These are phyloP conservation scores for Escovopsis sp. DNA, from an alignment of 2,329 filamentous ascomycete species.

Conservation along the genomic window DNA sequence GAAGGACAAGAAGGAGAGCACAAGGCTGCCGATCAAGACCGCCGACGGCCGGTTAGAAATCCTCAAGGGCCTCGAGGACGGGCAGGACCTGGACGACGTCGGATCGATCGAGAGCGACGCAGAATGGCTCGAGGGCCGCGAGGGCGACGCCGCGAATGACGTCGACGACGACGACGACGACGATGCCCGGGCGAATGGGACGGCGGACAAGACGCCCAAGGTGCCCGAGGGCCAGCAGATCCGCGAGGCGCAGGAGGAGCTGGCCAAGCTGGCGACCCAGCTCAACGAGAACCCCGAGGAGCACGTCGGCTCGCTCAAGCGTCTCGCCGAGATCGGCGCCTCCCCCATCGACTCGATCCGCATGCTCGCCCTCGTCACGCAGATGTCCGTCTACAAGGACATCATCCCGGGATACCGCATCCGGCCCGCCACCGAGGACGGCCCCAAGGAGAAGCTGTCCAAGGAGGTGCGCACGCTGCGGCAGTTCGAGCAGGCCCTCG, in stretches of 20 bases:
- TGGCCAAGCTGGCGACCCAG: conserved; percentile 64
- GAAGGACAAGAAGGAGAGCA: conserved; percentile 48
- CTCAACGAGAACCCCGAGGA: conserved; percentile 92
- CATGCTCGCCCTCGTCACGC: conserved; percentile 74
- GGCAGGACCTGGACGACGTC: conserved; percentile 45
- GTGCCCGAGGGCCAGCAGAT: conserved; percentile 69
- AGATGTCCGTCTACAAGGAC: conserved; percentile 85
- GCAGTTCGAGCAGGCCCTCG: conserved; percentile 73
- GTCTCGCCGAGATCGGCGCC: conserved; percentile 56
- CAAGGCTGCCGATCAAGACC: conserved; percentile 73
- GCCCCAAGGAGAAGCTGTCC: conserved; percentile 64
- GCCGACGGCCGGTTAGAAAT: conserved; percentile 58
- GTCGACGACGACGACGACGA: conserved; percentile 8
- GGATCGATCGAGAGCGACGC: conserved; percentile 38
- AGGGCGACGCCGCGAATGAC: too few relatives aligned
- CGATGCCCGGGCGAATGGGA: conserved; percentile 15
- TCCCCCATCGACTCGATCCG: conserved; percentile 58
- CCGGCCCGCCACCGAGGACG: conserved; percentile 61
- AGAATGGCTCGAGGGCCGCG: conserved; percentile 47
- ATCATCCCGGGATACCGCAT: conserved; percentile 94
- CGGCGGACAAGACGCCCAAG: conserved; percentile 41
- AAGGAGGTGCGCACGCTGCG: conserved; percentile 79
- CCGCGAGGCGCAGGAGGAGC: conserved; percentile 74
- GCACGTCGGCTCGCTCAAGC: conserved; percentile 64
- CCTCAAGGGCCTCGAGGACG: conserved; percentile 36